Base-by-base conservation (phyloP, 2,329 filamentous ascomycete species). In the Phaeosphaeria sp. region DNA sequence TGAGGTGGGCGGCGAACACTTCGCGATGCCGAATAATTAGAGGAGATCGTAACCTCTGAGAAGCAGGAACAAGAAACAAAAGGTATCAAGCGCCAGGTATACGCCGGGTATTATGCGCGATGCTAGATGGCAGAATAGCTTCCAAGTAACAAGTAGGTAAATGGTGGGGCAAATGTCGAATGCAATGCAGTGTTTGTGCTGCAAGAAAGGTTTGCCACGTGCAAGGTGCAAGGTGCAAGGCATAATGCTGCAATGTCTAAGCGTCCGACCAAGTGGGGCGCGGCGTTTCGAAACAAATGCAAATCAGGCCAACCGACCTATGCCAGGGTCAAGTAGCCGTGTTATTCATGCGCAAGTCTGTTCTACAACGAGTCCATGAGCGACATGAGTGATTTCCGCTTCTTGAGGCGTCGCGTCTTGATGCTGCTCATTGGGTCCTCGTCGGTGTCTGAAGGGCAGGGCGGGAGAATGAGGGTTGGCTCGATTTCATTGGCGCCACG, bases 331-430 rank as follows among this genome's bases (percentile, higher is more conserved):
- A 36, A 47, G 42, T 3, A 10, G 33, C 47, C 21, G 42, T 20
- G 25, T 30, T 11, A 18, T 48, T 54, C 25, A 49, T 42, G 52
- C 36, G 23, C 46, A 18, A 54, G 53, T 36, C 25, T 18, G n/a
- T 17, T 49, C 47, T 61, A 61, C 20, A 70, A 53, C 48, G 65
- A 65, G 49, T 60, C 56, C 46, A 75, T 66, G 50, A 77, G 65
- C 51, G 75, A 73, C 72, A 78, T 75, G 23, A 76, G 58, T 39
- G 73, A 76, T 60, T 75, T 77, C 46, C 75, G 67, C 67, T 77
- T 77, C 43, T 67, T 69, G 30, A 78, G 42, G 39, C 63, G 64
- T 42, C 68, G 66, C 46, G 63, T 62, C 58, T 73, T 76, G 48
- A 69, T 52, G 56, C 57, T 66, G 27, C 58, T 56, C 50, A 59